Conservation (phyloP, 441 rosid species). For the Kokia cookei region DNA sequence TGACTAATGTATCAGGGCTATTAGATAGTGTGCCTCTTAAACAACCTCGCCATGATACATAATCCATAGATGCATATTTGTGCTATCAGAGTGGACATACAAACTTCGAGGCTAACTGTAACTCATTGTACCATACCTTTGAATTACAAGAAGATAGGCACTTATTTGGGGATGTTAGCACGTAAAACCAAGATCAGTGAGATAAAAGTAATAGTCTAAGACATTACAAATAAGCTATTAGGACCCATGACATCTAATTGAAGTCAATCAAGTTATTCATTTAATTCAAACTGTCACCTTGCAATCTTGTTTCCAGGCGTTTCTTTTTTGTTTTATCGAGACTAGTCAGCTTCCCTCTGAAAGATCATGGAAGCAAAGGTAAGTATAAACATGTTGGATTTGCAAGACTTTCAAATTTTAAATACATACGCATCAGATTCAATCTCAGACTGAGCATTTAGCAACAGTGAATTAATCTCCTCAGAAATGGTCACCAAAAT, state of each 20-base stretch:
- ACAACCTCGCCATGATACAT: background rate
- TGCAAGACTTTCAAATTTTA: conserved; percentile 11
- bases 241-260: background rate
- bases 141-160: background rate
- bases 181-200: background rate
- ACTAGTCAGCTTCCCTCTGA: conserved; percentile 59
- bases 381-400: conserved; percentile 10
- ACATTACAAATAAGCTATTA: background rate
- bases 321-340: conserved; percentile 65
- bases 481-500: conserved; percentile 68
- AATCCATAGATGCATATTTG: background rate
- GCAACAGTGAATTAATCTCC: conserved; percentile 54
- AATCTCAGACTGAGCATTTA: conserved; percentile 60
- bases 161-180: background rate
- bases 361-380: conserved; percentile 16
- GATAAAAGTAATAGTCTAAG: background rate
- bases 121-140: background rate
- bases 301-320: conserved; percentile 61
- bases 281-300: conserved; percentile 39
- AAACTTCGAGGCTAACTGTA: background rate
- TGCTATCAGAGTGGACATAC: background rate
- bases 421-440: conserved; percentile 62
- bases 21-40: background rate
- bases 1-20: background rate
- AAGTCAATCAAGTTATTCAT: background rate